A percentile compares a stretch with the other conserved stretches of the same genome.
phyloP scores from a whole-genome alignment of 768 basidiomycete species.

The Hygrophoropsis aurantiaca region DNA sequence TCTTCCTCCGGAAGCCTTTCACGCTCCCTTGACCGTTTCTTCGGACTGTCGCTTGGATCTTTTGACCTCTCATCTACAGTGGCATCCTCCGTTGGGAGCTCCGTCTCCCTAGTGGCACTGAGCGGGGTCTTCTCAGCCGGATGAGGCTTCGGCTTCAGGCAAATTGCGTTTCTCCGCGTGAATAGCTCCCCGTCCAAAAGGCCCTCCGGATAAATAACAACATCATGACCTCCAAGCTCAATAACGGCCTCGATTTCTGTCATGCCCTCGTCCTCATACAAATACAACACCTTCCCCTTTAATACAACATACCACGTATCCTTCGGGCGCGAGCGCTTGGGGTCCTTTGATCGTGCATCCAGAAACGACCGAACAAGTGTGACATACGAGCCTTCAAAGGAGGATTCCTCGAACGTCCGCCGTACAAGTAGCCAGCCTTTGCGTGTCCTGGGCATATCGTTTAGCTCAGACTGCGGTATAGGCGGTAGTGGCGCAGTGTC shows the following conservation, averaged over 20 bases:
- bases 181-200: conserved; percentile 87
- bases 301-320: conserved; percentile 92
- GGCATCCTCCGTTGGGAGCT: conserved; percentile 27
- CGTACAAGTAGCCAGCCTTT: conserved; percentile 86
- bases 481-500: conserved; percentile 26
- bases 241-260: conserved; percentile 90
- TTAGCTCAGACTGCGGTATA: conserved; percentile 27
- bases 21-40: conserved; percentile 41
- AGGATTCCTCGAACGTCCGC: conserved; percentile 69
- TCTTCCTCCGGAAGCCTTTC: conserved; percentile 33
- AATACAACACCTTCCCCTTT: conserved; percentile 87
- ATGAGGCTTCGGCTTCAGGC: conserved; percentile 54
- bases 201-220: conserved; percentile 72
- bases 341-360: conserved; percentile 81
- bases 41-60: conserved; percentile 40
- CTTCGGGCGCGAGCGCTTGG: conserved; percentile 79
- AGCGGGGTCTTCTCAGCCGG: conserved; percentile 39
- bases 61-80: conserved; percentile 33
- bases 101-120: conserved; percentile 56
- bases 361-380: conserved; percentile 78
- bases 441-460: conserved; percentile 64
- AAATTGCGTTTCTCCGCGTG: conserved; percentile 86
- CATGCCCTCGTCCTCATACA: conserved; percentile 93
- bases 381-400: conserved; percentile 69
- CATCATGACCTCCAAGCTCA: conserved; percentile 77